Evolutionary conservation across 2,329 filamentous ascomycete genomes (phyloP), one percentile per base, ranked within the genome.

Genomic region (Lachnum nothofagi): DNA sequence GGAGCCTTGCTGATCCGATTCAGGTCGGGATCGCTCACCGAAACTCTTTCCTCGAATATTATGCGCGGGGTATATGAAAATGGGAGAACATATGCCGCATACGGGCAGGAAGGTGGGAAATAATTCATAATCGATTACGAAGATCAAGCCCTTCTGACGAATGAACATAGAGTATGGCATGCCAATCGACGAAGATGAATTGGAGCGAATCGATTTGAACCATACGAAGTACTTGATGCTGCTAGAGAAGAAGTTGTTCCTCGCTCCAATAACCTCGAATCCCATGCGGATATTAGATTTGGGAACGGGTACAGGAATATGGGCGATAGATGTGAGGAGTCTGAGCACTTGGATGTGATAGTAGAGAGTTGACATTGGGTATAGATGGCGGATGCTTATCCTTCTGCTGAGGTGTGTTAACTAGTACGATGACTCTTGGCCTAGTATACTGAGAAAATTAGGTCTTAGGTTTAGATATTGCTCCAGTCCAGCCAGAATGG

Each of bases 161-260:
- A 17, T 9, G 17, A 4, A 9, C 10, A 14, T 42, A 69, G 67
- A 70, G 48, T 69, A 70, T 52, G 66, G 67, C 4, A 53, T 72
- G 14, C 70, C 69, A 6, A 71, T 70, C 61, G 69, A 72, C 37
- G 67, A 70, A 38, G 53, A 54, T 5, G 70, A 71, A 48, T 59
- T 71, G 19, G 68, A 71, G 44, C 63, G 70, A 10, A 68, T 71
- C n/a, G 68, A 72, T 48, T 62, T 71, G 59, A 64, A 63, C 10
- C 69, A 72, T 51, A 59, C 60, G 8, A 67, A 69, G 47, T 68
- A 68, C 52, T 62, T 12, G 5, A 55, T 62, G 31, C 34, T 60
- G 10, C 31, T 62, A 5, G 55, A 58, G 2, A 53, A 57, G 19
- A 57, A 54, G 31, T 39, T 59, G n/a, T 57, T 54, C 23, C 44